A percentile compares a stretch with the other conserved stretches of the same genome.
Conservation (phyloP, 495 filamentous ascomycete genomes). For the Aspergillus funiculosus region DNA sequence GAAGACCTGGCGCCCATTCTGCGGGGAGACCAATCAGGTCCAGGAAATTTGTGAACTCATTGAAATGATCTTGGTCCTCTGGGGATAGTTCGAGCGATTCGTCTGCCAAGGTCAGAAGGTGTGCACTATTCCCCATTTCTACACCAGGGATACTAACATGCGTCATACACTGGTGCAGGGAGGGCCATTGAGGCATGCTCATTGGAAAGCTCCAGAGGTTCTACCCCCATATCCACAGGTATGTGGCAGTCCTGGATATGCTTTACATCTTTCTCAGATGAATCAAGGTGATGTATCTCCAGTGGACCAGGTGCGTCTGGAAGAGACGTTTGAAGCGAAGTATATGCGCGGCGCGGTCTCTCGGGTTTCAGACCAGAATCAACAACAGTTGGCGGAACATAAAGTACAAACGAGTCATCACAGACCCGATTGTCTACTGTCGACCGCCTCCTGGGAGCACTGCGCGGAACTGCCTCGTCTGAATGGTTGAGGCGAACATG, state of each 20-base stretch:
- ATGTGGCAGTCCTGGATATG: neutral
- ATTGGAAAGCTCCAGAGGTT: neutral
- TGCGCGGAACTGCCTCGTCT: neutral
- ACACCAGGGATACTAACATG: neutral
- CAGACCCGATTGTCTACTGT: neutral
- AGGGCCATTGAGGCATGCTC: neutral
- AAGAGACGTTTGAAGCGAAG: neutral
- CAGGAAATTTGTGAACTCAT: constrained; percentile 9
- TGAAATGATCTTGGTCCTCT: constrained; percentile 4
- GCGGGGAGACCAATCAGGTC: constrained; percentile 5
- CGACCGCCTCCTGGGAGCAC: neutral
- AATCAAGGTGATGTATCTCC: neutral
- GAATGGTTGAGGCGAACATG: constrained; percentile 3
- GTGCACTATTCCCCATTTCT: too few relatives aligned
- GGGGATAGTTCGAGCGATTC: neutral
- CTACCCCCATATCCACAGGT: neutral
- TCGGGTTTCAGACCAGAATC: neutral
- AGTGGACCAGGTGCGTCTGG: too few relatives aligned
- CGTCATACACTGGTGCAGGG: neutral
- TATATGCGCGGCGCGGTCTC: too few relatives aligned
- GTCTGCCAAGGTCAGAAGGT: neutral
- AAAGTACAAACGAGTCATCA: neutral
- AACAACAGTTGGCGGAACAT: neutral
- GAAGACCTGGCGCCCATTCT: constrained; percentile 1
- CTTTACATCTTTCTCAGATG: neutral